Evolutionary conservation across 192 early-diverging fungal species (phyloP).

Genomic region (Coemansia sp.): DNA sequence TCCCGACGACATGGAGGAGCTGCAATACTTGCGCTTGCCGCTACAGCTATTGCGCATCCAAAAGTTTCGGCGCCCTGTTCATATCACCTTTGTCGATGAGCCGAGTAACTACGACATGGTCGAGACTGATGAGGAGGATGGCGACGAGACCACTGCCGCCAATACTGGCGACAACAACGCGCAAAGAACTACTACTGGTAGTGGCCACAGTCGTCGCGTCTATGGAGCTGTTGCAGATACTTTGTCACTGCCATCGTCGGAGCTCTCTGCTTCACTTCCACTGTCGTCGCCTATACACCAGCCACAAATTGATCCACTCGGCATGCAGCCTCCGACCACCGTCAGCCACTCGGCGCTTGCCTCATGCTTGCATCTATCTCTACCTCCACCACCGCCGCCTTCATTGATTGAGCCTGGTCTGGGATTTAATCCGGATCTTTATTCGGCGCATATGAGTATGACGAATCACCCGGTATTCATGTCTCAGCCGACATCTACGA

Average conservation of each 20-base stretch:
- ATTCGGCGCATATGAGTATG: neutral
- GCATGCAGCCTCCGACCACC: neutral
- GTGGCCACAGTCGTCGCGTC: neutral
- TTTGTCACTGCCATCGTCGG: neutral
- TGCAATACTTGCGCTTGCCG: slow-evolving; percentile 30
- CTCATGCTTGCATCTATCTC: neutral
- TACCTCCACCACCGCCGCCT: neutral
- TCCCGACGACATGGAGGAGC: slow-evolving; percentile 49
- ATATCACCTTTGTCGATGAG: slow-evolving; percentile 25
- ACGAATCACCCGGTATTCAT: neutral
- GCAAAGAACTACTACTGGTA: no score
- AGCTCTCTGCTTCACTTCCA: neutral
- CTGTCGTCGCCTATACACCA: neutral
- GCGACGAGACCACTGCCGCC: neutral
- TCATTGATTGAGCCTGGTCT: no score
- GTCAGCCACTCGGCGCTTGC: neutral
- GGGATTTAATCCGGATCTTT: neutral
- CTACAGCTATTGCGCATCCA: slow-evolving; percentile 34
- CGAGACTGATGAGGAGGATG: slow-evolving; percentile 29
- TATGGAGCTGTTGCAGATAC: neutral
- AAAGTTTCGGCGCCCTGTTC: slow-evolving; percentile 35
- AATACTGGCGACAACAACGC: neutral
- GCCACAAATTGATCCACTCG: neutral
- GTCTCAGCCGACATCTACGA: neutral
- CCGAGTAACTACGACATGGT: slow-evolving; percentile 18